Percentiles rank a stretch among this genome's conserved stretches.
Conservation (phyloP, 768 basidiomycete genomes). For the Calocera cornea region DNA sequence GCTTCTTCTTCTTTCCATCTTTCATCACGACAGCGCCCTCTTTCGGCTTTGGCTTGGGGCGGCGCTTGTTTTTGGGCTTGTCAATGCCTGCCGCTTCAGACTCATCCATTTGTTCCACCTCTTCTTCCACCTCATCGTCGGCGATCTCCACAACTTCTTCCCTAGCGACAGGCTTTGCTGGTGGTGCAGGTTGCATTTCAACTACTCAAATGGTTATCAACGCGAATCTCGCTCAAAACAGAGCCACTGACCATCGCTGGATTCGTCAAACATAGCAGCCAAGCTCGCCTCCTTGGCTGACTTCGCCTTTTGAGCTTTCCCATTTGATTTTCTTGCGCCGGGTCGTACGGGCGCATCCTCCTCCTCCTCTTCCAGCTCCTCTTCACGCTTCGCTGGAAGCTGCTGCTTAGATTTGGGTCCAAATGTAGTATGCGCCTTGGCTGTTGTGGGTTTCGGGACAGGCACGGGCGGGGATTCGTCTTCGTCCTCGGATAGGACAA, state of each 20-base stretch:
- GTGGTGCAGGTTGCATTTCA: neutral
- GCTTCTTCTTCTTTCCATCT: neutral
- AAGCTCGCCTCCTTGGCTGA: neutral
- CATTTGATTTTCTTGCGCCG: neutral
- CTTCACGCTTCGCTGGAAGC: neutral
- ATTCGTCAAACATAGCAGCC: neutral
- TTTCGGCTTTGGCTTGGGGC: neutral
- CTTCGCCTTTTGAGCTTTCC: neutral
- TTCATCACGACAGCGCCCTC: neutral
- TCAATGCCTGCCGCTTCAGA: neutral
- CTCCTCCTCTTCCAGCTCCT: neutral
- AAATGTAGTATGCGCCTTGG: neutral
- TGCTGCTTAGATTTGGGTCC: neutral
- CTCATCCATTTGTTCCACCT: neutral
- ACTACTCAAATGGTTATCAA: neutral
- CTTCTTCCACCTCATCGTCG: neutral
- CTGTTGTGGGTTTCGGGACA: neutral
- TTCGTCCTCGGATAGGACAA: neutral
- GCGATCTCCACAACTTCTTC: neutral
- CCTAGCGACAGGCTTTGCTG: neutral
- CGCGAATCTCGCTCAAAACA: neutral
- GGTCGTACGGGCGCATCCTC: neutral
- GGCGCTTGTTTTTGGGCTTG: neutral
- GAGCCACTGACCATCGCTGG: neutral
- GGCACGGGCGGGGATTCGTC: neutral